Conservation (phyloP, 257 asterid species). For the Leptodermis oblonga region DNA sequence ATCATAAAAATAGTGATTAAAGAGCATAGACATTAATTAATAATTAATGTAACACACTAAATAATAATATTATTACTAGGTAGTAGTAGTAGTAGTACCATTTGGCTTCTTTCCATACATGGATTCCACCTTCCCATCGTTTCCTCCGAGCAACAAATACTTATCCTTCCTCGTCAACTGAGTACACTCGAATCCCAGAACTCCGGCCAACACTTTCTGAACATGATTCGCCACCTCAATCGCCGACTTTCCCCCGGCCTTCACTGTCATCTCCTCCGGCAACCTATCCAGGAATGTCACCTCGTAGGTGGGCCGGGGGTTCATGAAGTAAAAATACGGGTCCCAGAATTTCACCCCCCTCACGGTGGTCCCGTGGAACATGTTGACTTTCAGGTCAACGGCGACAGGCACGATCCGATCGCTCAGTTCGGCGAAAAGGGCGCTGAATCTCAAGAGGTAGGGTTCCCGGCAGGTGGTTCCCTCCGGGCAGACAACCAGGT, state of each 20-base stretch:
- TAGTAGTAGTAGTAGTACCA: conserved; percentile 1
- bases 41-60: no score
- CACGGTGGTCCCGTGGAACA: conserved; percentile 86
- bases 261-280: conserved; percentile 80
- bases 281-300: conserved; percentile 59
- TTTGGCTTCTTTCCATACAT: conserved; percentile 63
- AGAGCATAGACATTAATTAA: no score
- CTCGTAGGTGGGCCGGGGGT: conserved; percentile 84
- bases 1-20: no score
- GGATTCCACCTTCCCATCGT: conserved; percentile 97
- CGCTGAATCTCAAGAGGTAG: conserved; percentile 71
- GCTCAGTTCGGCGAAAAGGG: conserved; percentile 81
- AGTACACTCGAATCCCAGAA: conserved; percentile 89
- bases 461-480: conserved; percentile 96
- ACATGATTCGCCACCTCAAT: conserved; percentile 95
- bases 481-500: conserved; percentile 88
- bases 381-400: conserved; percentile 51
- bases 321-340: conserved; percentile 81
- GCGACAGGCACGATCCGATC: conserved; percentile 91
- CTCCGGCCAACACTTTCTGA: conserved; percentile 72
- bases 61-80: not conserved
- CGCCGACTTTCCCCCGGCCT: conserved; percentile 77
- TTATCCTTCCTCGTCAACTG: conserved; percentile 95
- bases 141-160: conserved; percentile 95
- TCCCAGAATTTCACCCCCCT: conserved; percentile 92